Evolutionary conservation across 768 basidiomycete genomes (phyloP), one percentile per base, ranked within the genome.

Genomic region (Megacollybia marginata): DNA sequence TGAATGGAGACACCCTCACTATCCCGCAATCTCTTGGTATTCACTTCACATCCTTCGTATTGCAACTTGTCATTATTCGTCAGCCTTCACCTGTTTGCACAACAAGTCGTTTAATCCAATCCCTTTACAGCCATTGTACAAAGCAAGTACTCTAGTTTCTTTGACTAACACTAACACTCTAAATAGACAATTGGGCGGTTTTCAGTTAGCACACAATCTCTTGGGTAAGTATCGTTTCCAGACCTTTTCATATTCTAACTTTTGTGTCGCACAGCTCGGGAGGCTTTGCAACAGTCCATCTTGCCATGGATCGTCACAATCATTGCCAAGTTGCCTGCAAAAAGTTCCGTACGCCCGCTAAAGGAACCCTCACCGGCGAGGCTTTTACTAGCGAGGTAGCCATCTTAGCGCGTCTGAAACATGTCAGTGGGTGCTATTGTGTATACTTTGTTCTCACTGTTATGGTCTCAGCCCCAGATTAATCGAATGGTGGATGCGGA

Each of bases 241-340:
- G 23, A 28, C 23, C 23, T 28, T 28, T 28, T 28, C 23, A 28
- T n/a, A 28, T 2, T 28, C 23, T 6, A 28, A 28, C 23, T 28
- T n/a, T n/a, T 28, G 23, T 28, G 23, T 6, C 23, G 23, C 23
- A 6, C 23, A 28, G 23, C 23, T 28, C 23, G 6, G 23, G 23
- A 28, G 23, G 23, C 23, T 28, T 28, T 28, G 89, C 88, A 0
- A 85, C 82, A 1, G 89, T 92, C 1, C 83, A 89, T 57, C 74
- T 92, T 19, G 87, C 88, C 15, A 70, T 88, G 51, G 85, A 88
- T 58, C 76, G 72, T 9, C 61, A 65, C 9, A 77, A 71, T 43
- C 75, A 80, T 55, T 74, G 80, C 42, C 89, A 92, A 65, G 85
- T 88, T 23, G 89, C 89, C 18, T 91, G 88, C 63, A 92, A 92